A percentile compares a stretch with the other conserved stretches of the same genome.
These are phyloP conservation scores for Arthroderma sp. DNA, from an alignment of 2,329 filamentous ascomycete genomes.

Conservation along the genomic window DNA sequence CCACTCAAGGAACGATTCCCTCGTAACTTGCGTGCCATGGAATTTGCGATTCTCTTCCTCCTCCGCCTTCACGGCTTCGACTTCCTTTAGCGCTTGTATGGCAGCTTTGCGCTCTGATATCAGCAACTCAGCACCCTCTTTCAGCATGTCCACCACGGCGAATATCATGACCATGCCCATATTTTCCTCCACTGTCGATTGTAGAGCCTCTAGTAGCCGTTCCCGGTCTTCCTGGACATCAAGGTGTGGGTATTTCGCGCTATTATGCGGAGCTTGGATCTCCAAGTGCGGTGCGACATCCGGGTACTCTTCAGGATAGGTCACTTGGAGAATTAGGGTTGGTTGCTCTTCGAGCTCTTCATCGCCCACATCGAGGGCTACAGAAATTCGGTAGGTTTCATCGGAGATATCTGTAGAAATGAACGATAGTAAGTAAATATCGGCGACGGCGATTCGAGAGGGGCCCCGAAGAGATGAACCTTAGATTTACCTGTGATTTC, in stretches of 20 bases:
- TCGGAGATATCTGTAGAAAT: constrained; percentile 63
- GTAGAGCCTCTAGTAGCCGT: constrained; percentile 54
- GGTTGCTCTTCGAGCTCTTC: constrained; percentile 50
- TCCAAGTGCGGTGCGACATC: constrained; percentile 76
- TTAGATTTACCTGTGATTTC: constrained; percentile 69
- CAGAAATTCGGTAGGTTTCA: constrained; percentile 72
- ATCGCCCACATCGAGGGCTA: constrained; percentile 64
- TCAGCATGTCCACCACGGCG: constrained; percentile 72
- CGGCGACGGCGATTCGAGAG: constrained; percentile 10
- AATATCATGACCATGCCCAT: constrained; percentile 98
- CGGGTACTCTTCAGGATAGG: constrained; percentile 82
- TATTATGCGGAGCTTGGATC: constrained; percentile 59
- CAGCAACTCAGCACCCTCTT: constrained; percentile 80
- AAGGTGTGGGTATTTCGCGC: constrained; percentile 57
- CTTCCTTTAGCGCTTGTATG: constrained; percentile 40
- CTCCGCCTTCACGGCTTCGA: constrained; percentile 49
- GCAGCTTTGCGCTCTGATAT: constrained; percentile 59
- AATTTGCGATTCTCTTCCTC: constrained; percentile 95
- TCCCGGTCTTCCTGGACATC: constrained; percentile 69
- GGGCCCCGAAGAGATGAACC: neutral
- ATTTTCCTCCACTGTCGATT: constrained; percentile 75
- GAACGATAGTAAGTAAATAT: constrained; percentile 1
- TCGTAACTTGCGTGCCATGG: constrained; percentile 77
- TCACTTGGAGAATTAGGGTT: constrained; percentile 66
- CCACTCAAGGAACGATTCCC: constrained; percentile 76